Base-by-base conservation (phyloP, 2,329 filamentous ascomycete genomes). In the Talaromyces sp. region DNA sequence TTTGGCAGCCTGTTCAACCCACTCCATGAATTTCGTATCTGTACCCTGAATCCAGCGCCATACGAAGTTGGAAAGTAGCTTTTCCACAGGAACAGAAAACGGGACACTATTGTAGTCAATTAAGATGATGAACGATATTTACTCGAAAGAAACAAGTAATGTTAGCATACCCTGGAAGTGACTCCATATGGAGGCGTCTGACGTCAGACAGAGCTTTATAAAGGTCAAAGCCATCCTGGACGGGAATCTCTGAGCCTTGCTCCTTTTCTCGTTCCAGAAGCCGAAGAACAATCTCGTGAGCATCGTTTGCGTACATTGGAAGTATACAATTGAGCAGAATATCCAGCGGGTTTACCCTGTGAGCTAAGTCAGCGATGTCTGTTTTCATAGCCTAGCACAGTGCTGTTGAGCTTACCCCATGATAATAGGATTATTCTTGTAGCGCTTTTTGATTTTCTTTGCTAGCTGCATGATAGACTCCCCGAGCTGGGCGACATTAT, bases 211-310 rank as follows among this genome's bases (percentile, higher is more conserved):
- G 82, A 73, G 96, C 92, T 72, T 88, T 90, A 80, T 99, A 99
- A 19, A 99, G 81, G 70, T 96, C 91, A 75, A 99, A 98, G 0
- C 94, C 95, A 76, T 99, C 95, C 73, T 97, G 87, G 29, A 98
- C 86, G 45, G 91, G 89, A 58, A 98, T 88, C 71, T 97, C 92
- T 64, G 88, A 84, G 15, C 86, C 88, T 61, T 85, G 87, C 38
- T 87, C 85, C 69, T 90, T 86, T 25, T 91, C 88, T 62, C 89
- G 85, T 66, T 90, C 85, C 69, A 98, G 83, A 67, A 98, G 95
- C 64, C 90, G 86, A 69, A 88, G 85, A 49, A 98, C 89, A 69
- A 99, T 88, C 72, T 94, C 93, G 68, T 90, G 86, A 5, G 92
- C 91, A 76, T 99, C 94, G 68, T 91, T 88, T 65, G 96, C 93